Evolutionary conservation across 2,329 filamentous ascomycete species (phyloP), one percentile per base, ranked within the genome.

Genomic region (Pseudogymnoascus sp.): DNA sequence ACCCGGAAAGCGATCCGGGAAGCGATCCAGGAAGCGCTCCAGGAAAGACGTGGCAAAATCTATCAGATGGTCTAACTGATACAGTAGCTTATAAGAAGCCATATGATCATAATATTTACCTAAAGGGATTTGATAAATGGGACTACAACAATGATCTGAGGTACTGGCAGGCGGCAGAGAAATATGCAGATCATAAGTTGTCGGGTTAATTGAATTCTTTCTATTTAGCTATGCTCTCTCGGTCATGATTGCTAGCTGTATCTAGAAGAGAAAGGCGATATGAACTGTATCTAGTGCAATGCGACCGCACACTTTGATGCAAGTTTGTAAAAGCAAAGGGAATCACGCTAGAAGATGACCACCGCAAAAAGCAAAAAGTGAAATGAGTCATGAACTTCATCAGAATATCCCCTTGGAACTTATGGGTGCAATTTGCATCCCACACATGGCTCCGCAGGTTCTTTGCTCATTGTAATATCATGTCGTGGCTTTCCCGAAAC

Each of bases 401-500:
- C n/a, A 33, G 5, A 33, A 33, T 53, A 4, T 4, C 44, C 24
- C 8, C 3, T 19, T 2, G 6, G 10, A 56, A 33, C 11, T 61
- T 61, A 61, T 61, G 59, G 59, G 59, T 61, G 59, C 6, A 61
- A 24, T 24, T 61, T 61, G n/a, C 59, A 61, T 42, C 59, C 59
- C n/a, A 61, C 59, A 11, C 59, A 61, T 2, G 59, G 59, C 59
- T 61, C 59, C 1, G 59, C 8, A n/a, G 69, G 69, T 60, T 69
- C 61, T 3, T 63, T 29, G 38, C 73, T 72, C 42, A 67, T 56
- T 29, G 72, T 72, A 5, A 74, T 64, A 31, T 73, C 70, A 2
- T 70, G 71, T 16, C 68, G 66, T 10, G 65, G 68, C 19, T 69
- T 64, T 2, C 73, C 73, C 7, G 73, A 67, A 24, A 74, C 73